Evolutionary conservation across 176 grass and related monocot species (phyloP).

Genomic region (Aegilops tauschii): DNA sequence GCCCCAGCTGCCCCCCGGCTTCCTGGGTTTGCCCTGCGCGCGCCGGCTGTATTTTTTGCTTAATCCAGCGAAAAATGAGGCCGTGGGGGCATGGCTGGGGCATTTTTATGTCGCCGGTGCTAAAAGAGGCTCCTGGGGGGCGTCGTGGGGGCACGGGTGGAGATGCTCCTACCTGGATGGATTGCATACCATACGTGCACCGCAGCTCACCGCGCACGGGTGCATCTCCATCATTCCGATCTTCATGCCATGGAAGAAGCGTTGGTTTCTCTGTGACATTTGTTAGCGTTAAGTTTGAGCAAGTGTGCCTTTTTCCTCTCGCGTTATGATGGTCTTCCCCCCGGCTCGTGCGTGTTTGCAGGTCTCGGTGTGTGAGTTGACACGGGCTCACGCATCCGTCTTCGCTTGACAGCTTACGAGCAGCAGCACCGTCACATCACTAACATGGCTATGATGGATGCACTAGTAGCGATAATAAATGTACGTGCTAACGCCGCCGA

Average conservation of each 20-base stretch:
- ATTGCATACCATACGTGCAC: conserved; percentile 9
- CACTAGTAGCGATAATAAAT: neutral
- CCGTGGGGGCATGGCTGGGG: too few relatives aligned
- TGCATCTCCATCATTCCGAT: conserved; percentile 19
- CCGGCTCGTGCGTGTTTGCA: conserved; percentile 24
- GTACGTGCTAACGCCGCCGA: neutral
- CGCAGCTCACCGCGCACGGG: neutral
- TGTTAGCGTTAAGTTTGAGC: conserved; percentile 38
- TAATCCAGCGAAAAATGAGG: too few relatives aligned
- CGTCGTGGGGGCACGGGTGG: too few relatives aligned
- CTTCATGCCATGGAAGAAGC: conserved; percentile 17
- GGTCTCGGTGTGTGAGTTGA: neutral
- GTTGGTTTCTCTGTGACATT: neutral
- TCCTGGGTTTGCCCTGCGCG: too few relatives aligned
- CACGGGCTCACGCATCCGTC: neutral
- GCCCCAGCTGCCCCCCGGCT: too few relatives aligned
- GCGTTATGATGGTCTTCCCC: neutral
- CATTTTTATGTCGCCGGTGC: too few relatives aligned
- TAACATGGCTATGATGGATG: neutral
- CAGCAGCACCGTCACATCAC: neutral
- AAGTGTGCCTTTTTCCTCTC: neutral
- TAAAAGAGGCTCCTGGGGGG: too few relatives aligned
- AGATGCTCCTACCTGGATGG: neutral
- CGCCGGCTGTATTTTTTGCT: too few relatives aligned
- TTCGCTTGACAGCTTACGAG: neutral